These are phyloP conservation scores for Gossypium gossypioides DNA, from an alignment of 441 rosid genomes.

Conservation along the genomic window DNA sequence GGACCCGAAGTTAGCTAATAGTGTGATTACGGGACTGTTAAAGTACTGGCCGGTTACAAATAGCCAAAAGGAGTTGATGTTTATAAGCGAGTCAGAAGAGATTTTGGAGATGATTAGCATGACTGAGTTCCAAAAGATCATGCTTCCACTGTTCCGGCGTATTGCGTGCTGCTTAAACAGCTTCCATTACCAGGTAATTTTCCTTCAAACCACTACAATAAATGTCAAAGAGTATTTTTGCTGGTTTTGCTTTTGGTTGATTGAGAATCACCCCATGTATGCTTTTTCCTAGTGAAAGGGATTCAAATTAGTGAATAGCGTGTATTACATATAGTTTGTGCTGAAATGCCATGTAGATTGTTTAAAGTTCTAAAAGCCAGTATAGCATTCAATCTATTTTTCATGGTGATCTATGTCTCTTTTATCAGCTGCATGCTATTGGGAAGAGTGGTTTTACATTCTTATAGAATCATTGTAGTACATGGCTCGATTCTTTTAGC, in stretches of 20 bases:
- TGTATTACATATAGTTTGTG: not conserved
- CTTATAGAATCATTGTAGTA: not conserved
- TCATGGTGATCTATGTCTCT: not conserved
- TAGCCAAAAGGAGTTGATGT: slow-evolving; percentile 78
- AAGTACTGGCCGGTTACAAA: slow-evolving; percentile 70
- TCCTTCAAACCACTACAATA: not conserved
- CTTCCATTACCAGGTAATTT: slow-evolving; percentile 56
- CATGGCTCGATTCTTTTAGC: not conserved
- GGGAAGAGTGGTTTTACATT: not conserved
- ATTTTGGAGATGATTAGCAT: slow-evolving; percentile 52
- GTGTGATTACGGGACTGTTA: slow-evolving; percentile 51
- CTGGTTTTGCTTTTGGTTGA: not conserved
- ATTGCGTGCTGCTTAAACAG: slow-evolving; percentile 58
- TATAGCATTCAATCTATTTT: not conserved
- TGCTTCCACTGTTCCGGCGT: slow-evolving; percentile 54
- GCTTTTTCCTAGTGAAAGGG: not conserved
- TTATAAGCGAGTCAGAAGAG: slow-evolving; percentile 69
- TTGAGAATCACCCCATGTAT: not conserved
- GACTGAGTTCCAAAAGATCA: slow-evolving; percentile 53
- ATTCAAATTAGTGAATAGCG: not conserved
- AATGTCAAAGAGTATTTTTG: not conserved
- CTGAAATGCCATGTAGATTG: not conserved
- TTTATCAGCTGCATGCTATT: not conserved
- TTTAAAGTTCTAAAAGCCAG: not conserved
- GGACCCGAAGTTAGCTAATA: slow-evolving; percentile 46